A percentile compares a stretch with the other conserved stretches of the same genome.
phyloP scores from a whole-genome alignment of 2,329 filamentous ascomycete genomes.

The Balansia obtecta region DNA sequence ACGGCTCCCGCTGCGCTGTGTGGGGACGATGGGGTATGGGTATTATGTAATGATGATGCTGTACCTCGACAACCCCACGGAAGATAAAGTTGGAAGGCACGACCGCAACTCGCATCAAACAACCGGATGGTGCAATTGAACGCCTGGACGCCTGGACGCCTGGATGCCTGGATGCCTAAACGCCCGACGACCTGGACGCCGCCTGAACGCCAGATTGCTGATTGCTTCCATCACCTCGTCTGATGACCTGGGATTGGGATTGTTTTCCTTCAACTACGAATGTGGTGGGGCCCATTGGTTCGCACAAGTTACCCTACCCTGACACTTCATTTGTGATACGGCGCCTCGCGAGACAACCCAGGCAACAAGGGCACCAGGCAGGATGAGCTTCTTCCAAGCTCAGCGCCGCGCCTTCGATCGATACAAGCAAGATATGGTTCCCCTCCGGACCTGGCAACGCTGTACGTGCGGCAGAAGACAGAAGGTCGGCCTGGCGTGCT shows the following conservation, averaged over 20 bases:
- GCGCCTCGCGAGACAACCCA: not conserved
- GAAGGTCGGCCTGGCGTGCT: not conserved
- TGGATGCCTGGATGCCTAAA: no score
- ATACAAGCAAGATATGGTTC: not conserved
- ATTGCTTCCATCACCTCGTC: not conserved
- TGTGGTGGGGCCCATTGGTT: not conserved
- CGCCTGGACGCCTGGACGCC: not conserved
- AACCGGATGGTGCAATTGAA: not conserved
- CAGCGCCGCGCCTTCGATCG: not conserved
- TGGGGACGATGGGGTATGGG: no score
- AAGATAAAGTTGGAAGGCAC: not conserved
- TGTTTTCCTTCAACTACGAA: not conserved
- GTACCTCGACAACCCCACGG: no score
- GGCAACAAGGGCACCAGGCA: not conserved
- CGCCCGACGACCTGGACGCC: no score
- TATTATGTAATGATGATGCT: no score
- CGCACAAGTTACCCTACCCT: no score
- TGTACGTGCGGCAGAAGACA: not conserved
- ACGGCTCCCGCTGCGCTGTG: no score
- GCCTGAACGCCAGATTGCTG: not conserved
- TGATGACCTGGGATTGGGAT: not conserved
- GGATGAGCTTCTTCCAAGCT: not conserved
- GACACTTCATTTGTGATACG: not conserved
- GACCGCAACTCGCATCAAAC: not conserved
- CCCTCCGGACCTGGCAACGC: not conserved